These are phyloP conservation scores for Silybum marianum DNA, from an alignment of 129 eudicot species.

Conservation along the genomic window DNA sequence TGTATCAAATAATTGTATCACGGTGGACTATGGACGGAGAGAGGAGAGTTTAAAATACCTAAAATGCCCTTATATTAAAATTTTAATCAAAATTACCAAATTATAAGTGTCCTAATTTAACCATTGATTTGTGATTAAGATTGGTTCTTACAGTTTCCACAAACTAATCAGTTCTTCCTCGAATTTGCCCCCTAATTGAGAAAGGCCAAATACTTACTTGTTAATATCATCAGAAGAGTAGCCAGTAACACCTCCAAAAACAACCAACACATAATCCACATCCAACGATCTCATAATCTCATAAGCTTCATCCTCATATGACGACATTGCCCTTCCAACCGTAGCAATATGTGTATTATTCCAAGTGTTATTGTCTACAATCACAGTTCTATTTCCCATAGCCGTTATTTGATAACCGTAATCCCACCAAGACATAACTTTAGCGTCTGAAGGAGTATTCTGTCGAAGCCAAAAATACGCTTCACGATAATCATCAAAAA, in stretches of 20 bases:
- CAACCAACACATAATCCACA: conserved; percentile 87
- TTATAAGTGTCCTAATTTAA: too few species aligned
- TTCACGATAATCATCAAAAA: conserved; percentile 94
- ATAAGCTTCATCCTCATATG: conserved; percentile 94
- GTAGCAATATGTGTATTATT: conserved; percentile 96
- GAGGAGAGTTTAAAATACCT: too few species aligned
- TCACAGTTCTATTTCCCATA: conserved; percentile 93
- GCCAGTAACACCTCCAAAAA: conserved; percentile 95
- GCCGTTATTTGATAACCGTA: conserved; percentile 97
- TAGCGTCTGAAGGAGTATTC: conserved; percentile 92
- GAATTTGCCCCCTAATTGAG: too few species aligned
- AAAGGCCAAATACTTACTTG: conserved; percentile 50
- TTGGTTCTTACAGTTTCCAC: too few species aligned
- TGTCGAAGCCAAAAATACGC: conserved; percentile 94
- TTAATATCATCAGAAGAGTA: conserved; percentile 98
- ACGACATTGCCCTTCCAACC: conserved; percentile 93
- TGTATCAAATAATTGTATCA: too few species aligned
- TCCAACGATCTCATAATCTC: conserved; percentile 91
- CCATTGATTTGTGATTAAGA: too few species aligned
- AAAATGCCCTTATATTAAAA: too few species aligned
- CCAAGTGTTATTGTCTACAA: conserved; percentile 95
- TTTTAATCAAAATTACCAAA: too few species aligned
- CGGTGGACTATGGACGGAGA: too few species aligned
- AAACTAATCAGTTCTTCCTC: too few species aligned
- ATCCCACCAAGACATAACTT: conserved; percentile 99